Percentiles rank a stretch among this genome's conserved stretches.
phyloP scores from a whole-genome alignment of 2,329 filamentous ascomycete species.

The Cucurbitaria berberidis region DNA sequence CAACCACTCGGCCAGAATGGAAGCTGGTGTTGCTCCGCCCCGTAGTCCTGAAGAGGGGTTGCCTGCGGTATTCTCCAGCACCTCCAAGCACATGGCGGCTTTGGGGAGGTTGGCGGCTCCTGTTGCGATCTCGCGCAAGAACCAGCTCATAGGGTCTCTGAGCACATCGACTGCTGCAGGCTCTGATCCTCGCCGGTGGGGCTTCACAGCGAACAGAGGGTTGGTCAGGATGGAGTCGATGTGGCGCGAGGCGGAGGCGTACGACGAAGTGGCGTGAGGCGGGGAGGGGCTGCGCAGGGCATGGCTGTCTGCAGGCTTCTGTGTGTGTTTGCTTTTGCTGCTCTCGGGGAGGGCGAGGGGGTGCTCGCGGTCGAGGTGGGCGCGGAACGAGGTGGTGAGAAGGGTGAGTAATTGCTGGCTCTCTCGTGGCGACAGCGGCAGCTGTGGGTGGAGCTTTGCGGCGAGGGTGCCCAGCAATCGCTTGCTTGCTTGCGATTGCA shows the following conservation, averaged over 20 bases:
- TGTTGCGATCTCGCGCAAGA: conserved; percentile 48
- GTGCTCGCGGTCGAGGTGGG: conserved; percentile 66
- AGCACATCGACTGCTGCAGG: conserved; percentile 31
- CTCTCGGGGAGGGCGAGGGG: conserved; percentile 38
- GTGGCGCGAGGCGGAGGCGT: conserved; percentile 52
- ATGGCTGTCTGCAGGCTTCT: conserved; percentile 8
- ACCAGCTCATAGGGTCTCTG: conserved; percentile 50
- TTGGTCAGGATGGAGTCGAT: conserved; percentile 59
- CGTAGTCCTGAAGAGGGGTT: conserved; percentile 4
- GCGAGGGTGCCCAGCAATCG: conserved; percentile 51
- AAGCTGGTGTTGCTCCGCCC: conserved; percentile 19
- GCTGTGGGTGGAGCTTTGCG: conserved; percentile 60
- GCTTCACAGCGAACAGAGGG: conserved; percentile 54
- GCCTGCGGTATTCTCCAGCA: conserved; percentile 29
- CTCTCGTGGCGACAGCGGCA: conserved; percentile 63
- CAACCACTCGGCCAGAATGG: conserved; percentile 39
- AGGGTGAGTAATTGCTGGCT: conserved; percentile 65
- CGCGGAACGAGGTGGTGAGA: conserved; percentile 68
- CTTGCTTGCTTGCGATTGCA: conserved; percentile 58
- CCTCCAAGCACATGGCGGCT: conserved; percentile 47
- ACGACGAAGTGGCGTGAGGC: conserved; percentile 40
- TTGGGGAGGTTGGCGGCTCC: conserved; percentile 49
- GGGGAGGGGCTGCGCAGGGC: conserved; percentile 13
- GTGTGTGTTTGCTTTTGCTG: not conserved
- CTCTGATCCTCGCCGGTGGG: conserved; percentile 33